Conservation (phyloP, 2,329 filamentous ascomycete genomes). For the Blastomyces gilchristii region DNA sequence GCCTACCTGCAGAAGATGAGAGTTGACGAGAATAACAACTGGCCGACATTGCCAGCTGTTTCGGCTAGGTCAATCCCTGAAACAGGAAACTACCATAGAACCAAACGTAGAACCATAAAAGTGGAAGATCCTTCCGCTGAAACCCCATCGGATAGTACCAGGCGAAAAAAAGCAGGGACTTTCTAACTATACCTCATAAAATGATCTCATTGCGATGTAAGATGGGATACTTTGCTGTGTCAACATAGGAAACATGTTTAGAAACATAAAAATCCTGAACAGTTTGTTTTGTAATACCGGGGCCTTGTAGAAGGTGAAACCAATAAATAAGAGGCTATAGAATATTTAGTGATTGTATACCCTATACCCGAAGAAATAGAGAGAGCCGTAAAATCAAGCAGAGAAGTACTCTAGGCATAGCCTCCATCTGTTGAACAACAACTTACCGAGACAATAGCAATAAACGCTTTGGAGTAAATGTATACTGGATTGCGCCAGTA, state of each 20-base stretch:
- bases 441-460: slow-evolving; percentile 49
- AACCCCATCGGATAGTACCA: slow-evolving; percentile 58
- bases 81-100: slow-evolving; percentile 58
- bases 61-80: slow-evolving; percentile 56
- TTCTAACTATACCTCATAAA: slow-evolving; percentile 39
- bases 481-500: slow-evolving; percentile 87
- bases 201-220: slow-evolving; percentile 48
- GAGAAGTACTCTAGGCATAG: neutral
- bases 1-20: slow-evolving; percentile 45
- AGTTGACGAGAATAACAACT: slow-evolving; percentile 49
- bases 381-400: neutral
- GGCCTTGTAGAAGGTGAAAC: slow-evolving; percentile 70
- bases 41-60: slow-evolving; percentile 55
- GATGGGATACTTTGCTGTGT: slow-evolving; percentile 48
- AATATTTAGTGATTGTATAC: neutral
- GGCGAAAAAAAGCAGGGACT: slow-evolving; percentile 51
- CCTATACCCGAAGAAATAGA: neutral
- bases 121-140: slow-evolving; percentile 50
- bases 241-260: slow-evolving; percentile 62
- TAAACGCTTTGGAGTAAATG: slow-evolving; percentile 69
- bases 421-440: neutral
- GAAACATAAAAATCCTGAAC: slow-evolving; percentile 79
- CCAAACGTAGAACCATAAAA: slow-evolving; percentile 64
- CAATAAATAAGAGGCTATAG: slow-evolving; percentile 57
- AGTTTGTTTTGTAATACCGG: slow-evolving; percentile 79